Evolutionary conservation across 306 rosid genomes (phyloP).

Genomic region (Luffa aegyptiaca): DNA sequence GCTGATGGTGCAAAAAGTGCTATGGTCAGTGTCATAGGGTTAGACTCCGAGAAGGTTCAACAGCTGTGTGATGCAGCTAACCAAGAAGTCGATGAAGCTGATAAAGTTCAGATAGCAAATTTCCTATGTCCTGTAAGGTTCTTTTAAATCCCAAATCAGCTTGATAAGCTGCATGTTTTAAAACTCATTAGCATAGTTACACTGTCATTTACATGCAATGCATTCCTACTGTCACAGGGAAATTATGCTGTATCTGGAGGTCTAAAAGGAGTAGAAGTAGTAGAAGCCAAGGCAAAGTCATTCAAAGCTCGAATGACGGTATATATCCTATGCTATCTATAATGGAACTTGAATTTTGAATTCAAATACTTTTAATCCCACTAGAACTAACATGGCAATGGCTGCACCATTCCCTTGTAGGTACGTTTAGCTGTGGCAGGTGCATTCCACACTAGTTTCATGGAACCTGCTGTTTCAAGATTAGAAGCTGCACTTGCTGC

Average conservation of each 20-base stretch:
- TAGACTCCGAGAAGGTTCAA: conserved; percentile 89
- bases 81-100: conserved; percentile 71
- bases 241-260: conserved; percentile 98
- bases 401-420: conserved; percentile 19
- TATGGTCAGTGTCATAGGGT: conserved; percentile 88
- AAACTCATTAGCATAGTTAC: not conserved
- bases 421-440: conserved; percentile 97
- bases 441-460: conserved; percentile 88
- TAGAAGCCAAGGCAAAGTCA: conserved; percentile 94
- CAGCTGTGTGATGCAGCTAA: conserved; percentile 90
- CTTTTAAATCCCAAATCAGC: conserved; percentile 11
- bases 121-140: conserved; percentile 77
- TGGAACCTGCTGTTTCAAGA: conserved; percentile 97
- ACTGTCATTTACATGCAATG: not conserved
- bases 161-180: not conserved
- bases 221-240: conserved; percentile 41
- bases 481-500: conserved; percentile 85
- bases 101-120: conserved; percentile 93
- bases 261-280: conserved; percentile 75
- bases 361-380: not conserved
- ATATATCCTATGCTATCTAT: not conserved
- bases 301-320: conserved; percentile 99
- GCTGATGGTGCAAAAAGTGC: conserved; percentile 76
- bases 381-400: not conserved
- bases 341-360: not conserved